Conservation (phyloP, 352 stramenopile species). For the Pythium rishiriense region DNA sequence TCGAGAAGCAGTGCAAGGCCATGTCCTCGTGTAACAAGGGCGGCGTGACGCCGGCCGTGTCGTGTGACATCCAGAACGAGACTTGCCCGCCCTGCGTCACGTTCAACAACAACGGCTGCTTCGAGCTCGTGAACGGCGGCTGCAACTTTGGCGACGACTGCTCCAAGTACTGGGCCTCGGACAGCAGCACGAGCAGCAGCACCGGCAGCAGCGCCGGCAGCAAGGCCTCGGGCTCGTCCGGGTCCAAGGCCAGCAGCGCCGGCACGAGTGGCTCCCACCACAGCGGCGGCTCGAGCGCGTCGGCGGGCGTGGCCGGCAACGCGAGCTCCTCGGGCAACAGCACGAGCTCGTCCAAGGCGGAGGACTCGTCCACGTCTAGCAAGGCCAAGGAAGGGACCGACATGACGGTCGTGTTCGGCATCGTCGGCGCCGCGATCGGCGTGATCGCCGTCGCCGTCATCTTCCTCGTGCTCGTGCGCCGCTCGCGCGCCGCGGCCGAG, state of each 20-base stretch:
- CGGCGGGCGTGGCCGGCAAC: slow-evolving; percentile 4
- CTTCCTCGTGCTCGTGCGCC: slow-evolving; percentile 74
- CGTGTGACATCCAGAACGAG: slow-evolving; percentile 30
- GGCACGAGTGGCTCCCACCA: slow-evolving; percentile 10
- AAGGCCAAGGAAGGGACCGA: slow-evolving; percentile 34
- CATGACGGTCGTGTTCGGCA: slow-evolving; percentile 77
- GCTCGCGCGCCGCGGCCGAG: slow-evolving; percentile 64
- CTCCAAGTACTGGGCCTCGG: slow-evolving; percentile 9
- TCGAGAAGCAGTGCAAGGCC: slow-evolving; percentile 25
- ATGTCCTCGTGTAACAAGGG: slow-evolving; percentile 38
- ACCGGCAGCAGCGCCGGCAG: background rate
- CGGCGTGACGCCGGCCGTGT: background rate
- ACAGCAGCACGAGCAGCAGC: too few species aligned
- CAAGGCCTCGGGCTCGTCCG: slow-evolving; percentile 14
- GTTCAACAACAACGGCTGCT: slow-evolving; percentile 38
- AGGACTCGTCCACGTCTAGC: background rate
- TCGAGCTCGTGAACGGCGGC: slow-evolving; percentile 8
- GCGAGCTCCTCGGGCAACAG: slow-evolving; percentile 5
- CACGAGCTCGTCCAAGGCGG: slow-evolving; percentile 3
- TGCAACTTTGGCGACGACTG: slow-evolving; percentile 42
- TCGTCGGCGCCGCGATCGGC: slow-evolving; percentile 73
- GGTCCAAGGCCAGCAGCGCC: slow-evolving; percentile 24
- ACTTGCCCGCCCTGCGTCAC: slow-evolving; percentile 40
- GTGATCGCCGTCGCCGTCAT: slow-evolving; percentile 81
- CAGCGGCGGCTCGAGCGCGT: slow-evolving; percentile 5